Base-by-base conservation (phyloP, 2,329 filamentous ascomycete species). In the Huntiella omanensis region DNA sequence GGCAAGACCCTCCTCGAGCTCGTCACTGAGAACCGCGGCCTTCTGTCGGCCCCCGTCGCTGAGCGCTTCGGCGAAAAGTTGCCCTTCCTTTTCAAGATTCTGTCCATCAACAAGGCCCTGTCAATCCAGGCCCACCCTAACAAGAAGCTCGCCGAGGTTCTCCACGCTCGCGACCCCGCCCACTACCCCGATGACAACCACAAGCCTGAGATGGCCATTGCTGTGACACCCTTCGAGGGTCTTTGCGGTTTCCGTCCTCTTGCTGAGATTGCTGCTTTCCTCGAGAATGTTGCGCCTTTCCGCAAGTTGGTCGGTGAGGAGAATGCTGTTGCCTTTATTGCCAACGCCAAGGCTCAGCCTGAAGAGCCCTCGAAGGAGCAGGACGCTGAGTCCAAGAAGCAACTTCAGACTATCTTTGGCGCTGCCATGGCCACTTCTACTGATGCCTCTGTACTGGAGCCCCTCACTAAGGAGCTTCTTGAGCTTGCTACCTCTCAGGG, bases 141-240 rank as follows among this genome's bases (percentile, higher is more conserved):
- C 67, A 94, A 94, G 73, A 84, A 83, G 64, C 78, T 67, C 11
- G 91, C 91, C 44, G 88, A 92, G 64, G 67, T 85, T 59, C 69
- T 98, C 28, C 91, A 96, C 61, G 74, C 77, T 35, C 77, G 72
- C 52, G 88, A 98, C 58, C 73, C 86, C 42, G 84, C 84, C 64
- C 92, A 98, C 68, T 98, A 98, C 59, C 91, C 88, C 49, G 86
- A 98, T 68, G 88, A 96, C 67, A 98, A 98, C 66, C 91, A 98
- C 70, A 98, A 98, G 66, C 91, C 91, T 33, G 91, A 98, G 65
- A 98, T 98, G 91, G 87, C 91, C 52, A 94, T 98, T 61, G 91
- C 91, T 51, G 80, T 98, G 56, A 96, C 91, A 1, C 80, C 85
- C 0, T 98, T 98, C 54, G 88, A 96, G 59, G 91, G 91, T 1